Base-by-base conservation (phyloP, 371 early-diverging fungal genomes). In the Gilbertella persicaria region DNA sequence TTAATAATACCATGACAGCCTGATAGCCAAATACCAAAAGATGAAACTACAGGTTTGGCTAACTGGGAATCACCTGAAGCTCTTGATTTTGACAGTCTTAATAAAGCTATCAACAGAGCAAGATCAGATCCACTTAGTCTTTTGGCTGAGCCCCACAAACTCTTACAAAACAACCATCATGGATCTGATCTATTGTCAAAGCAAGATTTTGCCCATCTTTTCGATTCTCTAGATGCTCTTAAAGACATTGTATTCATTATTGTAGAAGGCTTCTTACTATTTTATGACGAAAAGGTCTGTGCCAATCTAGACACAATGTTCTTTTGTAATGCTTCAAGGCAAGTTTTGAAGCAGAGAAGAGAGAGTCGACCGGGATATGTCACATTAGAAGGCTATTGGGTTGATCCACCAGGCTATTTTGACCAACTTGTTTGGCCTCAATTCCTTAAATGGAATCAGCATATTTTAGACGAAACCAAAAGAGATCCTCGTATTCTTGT, bases 21-120 rank as follows among this genome's bases (percentile, higher is more conserved):
- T 3, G 84, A 86, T 29, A 53, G 50, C 45, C 76, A 85, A 12
- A 80, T 93, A 14, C 92, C 92, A 4, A 42, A 82, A 0, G 73
- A 87, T 63, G 55, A 66, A 17, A 60, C 54, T 12, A 78, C 83
- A 0, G 85, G 84, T 0, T 51, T 83, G 5, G 75, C 75, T 42
- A 85, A 93, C 59, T 93, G 93, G 93, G 93, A 93, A 64, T 87
- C 85, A 30, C 90, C 90, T 3, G 83, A 64, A 10, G 82, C 91
- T 5, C 70, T 91, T 14, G 84, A 90, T 38, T 60, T 60, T 35
- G 28, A 54, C n/a, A 19, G 49, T 1, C 25, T 60, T 13, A 58
- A 50, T n/a, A 70, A 78, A 45, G 35, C 52, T 1, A 50, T 64
- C 9, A 70, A 86, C 57, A 62, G 58, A 16, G 50, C 50, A 35